Percentiles rank a stretch among this genome's conserved stretches.
These are phyloP conservation scores for Tolypocladium amazonense DNA, from an alignment of 2,329 filamentous ascomycete genomes.

Conservation along the genomic window DNA sequence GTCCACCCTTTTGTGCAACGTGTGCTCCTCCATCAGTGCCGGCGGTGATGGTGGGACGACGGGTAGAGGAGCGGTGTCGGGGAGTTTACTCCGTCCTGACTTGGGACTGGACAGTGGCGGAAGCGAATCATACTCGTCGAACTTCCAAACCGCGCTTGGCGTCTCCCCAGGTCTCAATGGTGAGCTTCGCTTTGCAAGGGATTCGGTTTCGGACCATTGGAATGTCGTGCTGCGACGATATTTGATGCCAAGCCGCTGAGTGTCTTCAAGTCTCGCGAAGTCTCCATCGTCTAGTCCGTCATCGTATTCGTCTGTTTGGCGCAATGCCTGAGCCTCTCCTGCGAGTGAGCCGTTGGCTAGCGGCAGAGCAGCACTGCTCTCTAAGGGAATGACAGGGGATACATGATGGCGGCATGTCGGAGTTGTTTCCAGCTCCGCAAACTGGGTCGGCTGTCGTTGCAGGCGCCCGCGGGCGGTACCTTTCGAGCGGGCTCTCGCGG, in stretches of 20 bases:
- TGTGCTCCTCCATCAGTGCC: neutral
- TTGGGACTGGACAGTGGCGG: slow-evolving; percentile 17
- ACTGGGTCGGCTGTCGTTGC: slow-evolving; percentile 7
- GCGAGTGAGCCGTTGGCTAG: neutral
- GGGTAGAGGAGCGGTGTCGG: slow-evolving; percentile 19
- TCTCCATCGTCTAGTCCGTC: neutral
- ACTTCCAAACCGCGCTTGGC: slow-evolving; percentile 10
- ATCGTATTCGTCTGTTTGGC: neutral
- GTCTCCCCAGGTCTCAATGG: slow-evolving; percentile 9
- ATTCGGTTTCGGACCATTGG: slow-evolving; percentile 5
- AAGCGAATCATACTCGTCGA: slow-evolving; percentile 10
- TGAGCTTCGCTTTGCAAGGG: slow-evolving; percentile 18
- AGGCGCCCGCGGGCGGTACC: neutral
- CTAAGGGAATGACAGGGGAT: slow-evolving; percentile 1
- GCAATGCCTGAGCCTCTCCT: neutral
- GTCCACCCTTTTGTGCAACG: slow-evolving; percentile 10
- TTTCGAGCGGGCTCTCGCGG: neutral
- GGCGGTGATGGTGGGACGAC: neutral
- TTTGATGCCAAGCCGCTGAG: neutral
- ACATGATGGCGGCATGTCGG: slow-evolving; percentile 16
- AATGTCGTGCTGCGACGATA: neutral
- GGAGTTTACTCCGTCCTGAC: slow-evolving; percentile 12
- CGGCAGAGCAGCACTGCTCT: neutral
- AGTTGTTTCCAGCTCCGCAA: slow-evolving; percentile 22
- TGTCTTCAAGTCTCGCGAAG: neutral